Base-by-base conservation (phyloP, 495 filamentous ascomycete species). In the Sphaerosporella brunnea region DNA sequence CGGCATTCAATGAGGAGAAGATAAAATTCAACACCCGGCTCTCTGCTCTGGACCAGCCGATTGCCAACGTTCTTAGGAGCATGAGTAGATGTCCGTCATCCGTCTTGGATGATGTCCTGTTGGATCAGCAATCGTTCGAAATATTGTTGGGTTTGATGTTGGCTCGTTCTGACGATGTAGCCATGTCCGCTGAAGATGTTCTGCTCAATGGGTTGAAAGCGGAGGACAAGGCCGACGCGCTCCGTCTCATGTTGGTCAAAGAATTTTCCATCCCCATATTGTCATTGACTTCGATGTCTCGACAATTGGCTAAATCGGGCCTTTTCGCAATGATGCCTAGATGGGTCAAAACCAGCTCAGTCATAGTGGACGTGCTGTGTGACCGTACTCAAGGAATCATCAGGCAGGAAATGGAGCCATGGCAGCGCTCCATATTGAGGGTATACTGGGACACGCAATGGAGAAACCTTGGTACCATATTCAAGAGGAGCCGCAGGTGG, bases 361-460 rank as follows among this genome's bases (percentile, higher is more conserved):
- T 86, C 53, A 71, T 93, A 24, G 66, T 96, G 26, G 75, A 82
- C 51, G 73, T 79, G 51, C 75, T 97, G 23, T 90, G 84, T 70
- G 82, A 93, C 50, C 73, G 74, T 3, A 75, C 82, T 38, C 73
- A 75, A 46, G 92, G 90, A 46, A 70, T 93, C 42, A 71, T 97
- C 23, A 71, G 85, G 44, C 77, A 71, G 30, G 59, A 74, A 9
- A 65, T 75, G 24, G 70, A 72, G 19, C 59, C 68, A n/a, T 66
- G 66, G 36, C 80, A 87, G 53, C 66, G 71, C 19, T 68, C 73
- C 34, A 70, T 74, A 5, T 64, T 90, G 21, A 70, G 78, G 54
- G 69, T 64, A 15, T 84, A 92, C 63, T 97, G 92, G 92, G 71
- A 75, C 50, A 70, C 71, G 40, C 69, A 83, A 51, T 97, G 90